Base-by-base conservation (phyloP, 495 filamentous ascomycete species). In the Neurospora tetrasperma region DNA sequence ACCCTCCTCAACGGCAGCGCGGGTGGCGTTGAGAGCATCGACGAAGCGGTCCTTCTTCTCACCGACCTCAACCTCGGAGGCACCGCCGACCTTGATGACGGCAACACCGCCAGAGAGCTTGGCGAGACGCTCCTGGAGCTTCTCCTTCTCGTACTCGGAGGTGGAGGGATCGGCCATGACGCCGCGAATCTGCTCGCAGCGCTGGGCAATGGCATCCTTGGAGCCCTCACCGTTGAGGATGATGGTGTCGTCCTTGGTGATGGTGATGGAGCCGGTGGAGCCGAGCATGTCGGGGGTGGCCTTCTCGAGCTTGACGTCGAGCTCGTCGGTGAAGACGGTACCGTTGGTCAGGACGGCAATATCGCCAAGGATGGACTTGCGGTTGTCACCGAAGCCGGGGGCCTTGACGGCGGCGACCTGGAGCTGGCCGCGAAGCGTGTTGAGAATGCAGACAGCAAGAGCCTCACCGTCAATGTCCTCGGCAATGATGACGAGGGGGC, bases 41-140 rank as follows among this genome's bases (percentile, higher is more conserved):
- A 98, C 94, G 76, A 98, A 97, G 77, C 96, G 93, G 83, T 99
- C 96, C 88, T 99, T 99, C 93, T 99, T 99, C 90, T 99, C 96
- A 75, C 93, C 89, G 74, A 99, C 96, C 87, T 99, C 96, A 75
- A 99, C 95, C 85, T 99, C 96, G 76, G 94, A 98, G 73, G 94
- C 87, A 83, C 96, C 96, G 78, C 96, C 96, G 76, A 99, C 96
- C 88, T 95, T 97, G 88, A 99, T 98, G 84, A 99, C 96, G 75
- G 96, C 96, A 79, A 99, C 96, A 89, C 96, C 96, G 71, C 96
- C 96, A 68, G 96, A 98, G 76, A 99, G 93, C 91, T 99, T 99
- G 77, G 96, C 96, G 70, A 98, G 92, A 85, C 96, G 96, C 86
- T 99, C 96, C 84, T 98, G 96, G 72, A 99, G 92, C 89, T 99